Evolutionary conservation across 176 grass and related monocot species (phyloP), one percentile per base, ranked within the genome.

Genomic region (sorghum (Sorghum bicolor)): DNA sequence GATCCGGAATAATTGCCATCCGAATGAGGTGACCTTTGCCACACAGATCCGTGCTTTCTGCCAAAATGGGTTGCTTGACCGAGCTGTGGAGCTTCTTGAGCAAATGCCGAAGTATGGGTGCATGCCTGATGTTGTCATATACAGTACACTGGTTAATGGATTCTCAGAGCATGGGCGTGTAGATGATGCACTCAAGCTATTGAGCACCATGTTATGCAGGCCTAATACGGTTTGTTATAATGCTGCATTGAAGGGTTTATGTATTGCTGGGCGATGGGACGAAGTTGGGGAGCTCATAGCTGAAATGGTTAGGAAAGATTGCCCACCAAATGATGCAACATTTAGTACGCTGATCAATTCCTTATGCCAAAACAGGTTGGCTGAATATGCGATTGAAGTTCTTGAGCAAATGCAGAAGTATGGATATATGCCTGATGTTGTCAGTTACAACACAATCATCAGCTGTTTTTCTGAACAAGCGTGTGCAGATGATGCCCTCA

Each of bases 181-280:
- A 10, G 43, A 82, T 15, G 57, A 55, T 0, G 83, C 88, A 38
- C n/a, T 90, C 15, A 22, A 79, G 43, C 66, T 90, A 25, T 22
- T 89, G 9, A 72, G 64, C 25, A 34, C 53, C 74, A 90, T 86
- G 88, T 12, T 86, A 6, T 86, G 88, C 79, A 86, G 73, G 12
- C 88, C 88, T 39, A 78, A 90, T 45, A 77, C 79, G 1, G 73
- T 90, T 31, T 82, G 84, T 64, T 90, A 86, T 74, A 90, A 82
- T 32, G 79, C 83, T 14, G 88, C 83, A 1, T 67, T 90, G 79
- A 86, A 90, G 74, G 83, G 83, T 67, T 74, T 90, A 12, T 86
- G 88, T 64, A 86, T 77, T 5, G 66, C 79, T 24, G n/a, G 76
- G 1, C 55, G 58, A 19, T 90, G 88, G 88, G 83, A 79, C 11